Percentiles rank a stretch among this genome's conserved stretches.
Conservation (phyloP, 331 rosid genomes). For the Ulmus americana region DNA sequence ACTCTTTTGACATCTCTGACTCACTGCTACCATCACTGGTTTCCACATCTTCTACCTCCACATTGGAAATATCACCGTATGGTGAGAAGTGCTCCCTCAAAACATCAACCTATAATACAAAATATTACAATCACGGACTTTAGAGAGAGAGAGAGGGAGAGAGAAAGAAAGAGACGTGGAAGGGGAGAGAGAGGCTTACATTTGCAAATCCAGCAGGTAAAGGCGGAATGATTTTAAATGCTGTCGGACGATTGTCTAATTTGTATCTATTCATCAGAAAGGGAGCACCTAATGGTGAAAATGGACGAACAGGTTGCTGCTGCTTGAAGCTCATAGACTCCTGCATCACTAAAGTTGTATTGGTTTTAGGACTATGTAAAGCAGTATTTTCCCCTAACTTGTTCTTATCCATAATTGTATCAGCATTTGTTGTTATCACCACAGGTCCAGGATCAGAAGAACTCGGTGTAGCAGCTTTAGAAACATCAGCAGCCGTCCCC, state of each 20-base stretch:
- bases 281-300: conserved; percentile 35
- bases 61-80: conserved; percentile 52
- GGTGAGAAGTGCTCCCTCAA: conserved; percentile 76
- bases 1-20: conserved; percentile 40
- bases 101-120: conserved; percentile 44
- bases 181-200: conserved; percentile 47
- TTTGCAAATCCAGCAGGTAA: conserved; percentile 68
- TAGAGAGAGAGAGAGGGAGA: too few species aligned
- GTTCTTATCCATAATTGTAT: conserved; percentile 41
- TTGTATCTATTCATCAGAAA: conserved; percentile 56
- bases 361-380: conserved; percentile 55
- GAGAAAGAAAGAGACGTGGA: background rate
- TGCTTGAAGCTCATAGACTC: conserved; percentile 57
- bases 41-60: conserved; percentile 50
- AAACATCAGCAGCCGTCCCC: conserved; percentile 39
- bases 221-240: conserved; percentile 71
- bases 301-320: conserved; percentile 51
- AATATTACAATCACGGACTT: conserved; percentile 11
- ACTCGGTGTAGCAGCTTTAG: conserved; percentile 46
- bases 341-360: conserved; percentile 33
- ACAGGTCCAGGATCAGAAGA: conserved; percentile 40
- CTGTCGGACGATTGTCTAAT: conserved; percentile 72
- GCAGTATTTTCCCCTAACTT: conserved; percentile 32
- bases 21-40: conserved; percentile 26
- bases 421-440: conserved; percentile 39